phyloP scores from a whole-genome alignment of 768 basidiomycete species.

The Cystofilobasidium ferigula region DNA sequence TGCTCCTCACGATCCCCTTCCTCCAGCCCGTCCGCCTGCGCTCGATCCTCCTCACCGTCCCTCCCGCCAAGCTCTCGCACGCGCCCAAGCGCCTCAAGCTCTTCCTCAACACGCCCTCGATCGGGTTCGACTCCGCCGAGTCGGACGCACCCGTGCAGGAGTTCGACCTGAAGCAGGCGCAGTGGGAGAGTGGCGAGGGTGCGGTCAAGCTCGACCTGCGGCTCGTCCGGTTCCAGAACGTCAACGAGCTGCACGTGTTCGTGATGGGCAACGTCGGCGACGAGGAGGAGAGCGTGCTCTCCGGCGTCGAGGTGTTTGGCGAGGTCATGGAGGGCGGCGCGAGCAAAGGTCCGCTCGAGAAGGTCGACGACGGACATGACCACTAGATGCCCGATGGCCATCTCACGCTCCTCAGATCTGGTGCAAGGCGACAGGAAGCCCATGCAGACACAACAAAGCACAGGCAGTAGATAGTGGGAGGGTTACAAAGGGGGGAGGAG shows the following conservation, averaged over 20 bases:
- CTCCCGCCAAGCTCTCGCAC: constrained; percentile 33
- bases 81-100: constrained; percentile 57
- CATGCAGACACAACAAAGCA: too few relatives aligned
- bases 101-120: constrained; percentile 49
- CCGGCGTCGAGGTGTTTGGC: constrained; percentile 54
- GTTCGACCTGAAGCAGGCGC: constrained; percentile 40
- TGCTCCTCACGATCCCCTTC: constrained; percentile 24
- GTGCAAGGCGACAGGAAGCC: too few relatives aligned
- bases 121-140: constrained; percentile 54
- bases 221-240: constrained; percentile 59
- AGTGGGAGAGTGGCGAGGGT: constrained; percentile 43
- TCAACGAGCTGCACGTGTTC: constrained; percentile 61
- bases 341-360: constrained; percentile 30
- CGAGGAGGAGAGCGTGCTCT: constrained; percentile 56
- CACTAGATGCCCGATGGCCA: too few relatives aligned
- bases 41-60: constrained; percentile 4
- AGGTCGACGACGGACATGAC: constrained; percentile 23
- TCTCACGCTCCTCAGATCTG: too few relatives aligned
- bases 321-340: constrained; percentile 29
- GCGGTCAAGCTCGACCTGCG: constrained; percentile 45
- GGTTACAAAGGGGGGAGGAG: not conserved
- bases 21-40: constrained; percentile 20
- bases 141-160: constrained; percentile 51
- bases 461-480: not conserved
- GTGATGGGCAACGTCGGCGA: constrained; percentile 56